Percentiles rank a stretch among this genome's conserved stretches.
Conservation (phyloP, 1,139 yeast species). For the Blastobotrys elegans region DNA sequence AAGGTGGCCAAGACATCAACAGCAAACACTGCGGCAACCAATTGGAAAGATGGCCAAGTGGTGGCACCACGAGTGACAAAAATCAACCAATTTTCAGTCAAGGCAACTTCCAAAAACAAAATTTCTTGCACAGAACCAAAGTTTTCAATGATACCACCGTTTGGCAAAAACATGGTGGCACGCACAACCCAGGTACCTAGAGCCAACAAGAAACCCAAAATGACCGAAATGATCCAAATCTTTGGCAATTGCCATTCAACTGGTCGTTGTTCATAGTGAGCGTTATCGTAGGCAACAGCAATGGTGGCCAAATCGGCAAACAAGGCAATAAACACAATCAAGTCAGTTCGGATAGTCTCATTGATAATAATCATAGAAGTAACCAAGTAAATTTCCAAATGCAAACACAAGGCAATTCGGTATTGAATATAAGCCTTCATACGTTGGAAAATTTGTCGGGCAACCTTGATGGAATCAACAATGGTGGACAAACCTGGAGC, state of each 20-base stretch:
- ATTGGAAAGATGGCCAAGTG: conserved; percentile 98
- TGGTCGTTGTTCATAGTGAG: conserved; percentile 95
- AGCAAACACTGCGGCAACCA: conserved; percentile 83
- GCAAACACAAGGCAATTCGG: conserved; percentile 73
- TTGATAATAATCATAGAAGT: conserved; percentile 70
- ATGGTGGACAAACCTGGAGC: conserved; percentile 79
- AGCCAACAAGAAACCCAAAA: conserved; percentile 62
- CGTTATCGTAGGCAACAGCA: conserved; percentile 77
- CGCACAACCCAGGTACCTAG: conserved; percentile 70
- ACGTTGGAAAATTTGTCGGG: conserved; percentile 79
- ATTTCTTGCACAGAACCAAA: conserved; percentile 67
- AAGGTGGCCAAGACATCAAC: conserved; percentile 88
- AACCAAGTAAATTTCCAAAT: conserved; percentile 68
- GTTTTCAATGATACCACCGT: conserved; percentile 65
- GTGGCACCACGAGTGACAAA: conserved; percentile 87
- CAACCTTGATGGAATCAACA: conserved; percentile 70
- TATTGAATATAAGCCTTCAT: conserved; percentile 76
- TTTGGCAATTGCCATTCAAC: conserved; percentile 97
- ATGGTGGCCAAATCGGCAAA: conserved; percentile 75
- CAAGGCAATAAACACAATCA: conserved; percentile 69
- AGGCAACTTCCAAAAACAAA: conserved; percentile 66
- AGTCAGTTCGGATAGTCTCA: conserved; percentile 59
- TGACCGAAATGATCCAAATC: conserved; percentile 73
- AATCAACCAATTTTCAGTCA: conserved; percentile 76
- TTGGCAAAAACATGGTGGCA: conserved; percentile 59